Evolutionary conservation across 768 basidiomycete species (phyloP).

Genomic region (Psilocybe tampanensis): DNA sequence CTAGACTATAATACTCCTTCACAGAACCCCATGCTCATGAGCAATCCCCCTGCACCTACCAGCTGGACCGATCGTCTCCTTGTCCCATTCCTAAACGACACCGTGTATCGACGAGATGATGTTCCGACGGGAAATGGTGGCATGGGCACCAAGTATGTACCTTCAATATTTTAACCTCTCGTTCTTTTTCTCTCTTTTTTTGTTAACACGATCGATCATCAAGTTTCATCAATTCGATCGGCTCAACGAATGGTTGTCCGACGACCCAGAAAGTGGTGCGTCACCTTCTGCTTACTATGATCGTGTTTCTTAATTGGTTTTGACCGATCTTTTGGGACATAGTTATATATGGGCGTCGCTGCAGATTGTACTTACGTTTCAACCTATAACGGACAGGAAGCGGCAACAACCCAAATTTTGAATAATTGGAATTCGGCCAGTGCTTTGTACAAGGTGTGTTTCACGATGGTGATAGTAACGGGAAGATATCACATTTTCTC

Average conservation of each 20-base stretch:
- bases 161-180: conserved; percentile 1
- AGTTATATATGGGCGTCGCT: conserved; percentile 85
- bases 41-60: conserved; percentile 24
- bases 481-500: neutral
- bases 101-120: conserved; percentile 53
- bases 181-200: neutral
- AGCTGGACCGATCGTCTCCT: conserved; percentile 47
- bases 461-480: neutral
- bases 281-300: conserved; percentile 7
- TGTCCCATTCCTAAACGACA: conserved; percentile 34
- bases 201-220: conserved; percentile 6
- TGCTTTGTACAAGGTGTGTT: conserved; percentile 62
- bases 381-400: conserved; percentile 61
- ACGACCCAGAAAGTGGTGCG: conserved; percentile 67
- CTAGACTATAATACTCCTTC: conserved; percentile 67
- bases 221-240: conserved; percentile 74
- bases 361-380: conserved; percentile 82
- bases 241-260: conserved; percentile 72
- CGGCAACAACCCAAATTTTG: conserved; percentile 75
- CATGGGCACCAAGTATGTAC: conserved; percentile 56
- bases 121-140: conserved; percentile 52
- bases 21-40: conserved; percentile 51
- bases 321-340: neutral
- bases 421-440: conserved; percentile 82
- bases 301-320: neutral